phyloP scores from a whole-genome alignment of 306 rosid species.

The Alnus glutinosa region DNA sequence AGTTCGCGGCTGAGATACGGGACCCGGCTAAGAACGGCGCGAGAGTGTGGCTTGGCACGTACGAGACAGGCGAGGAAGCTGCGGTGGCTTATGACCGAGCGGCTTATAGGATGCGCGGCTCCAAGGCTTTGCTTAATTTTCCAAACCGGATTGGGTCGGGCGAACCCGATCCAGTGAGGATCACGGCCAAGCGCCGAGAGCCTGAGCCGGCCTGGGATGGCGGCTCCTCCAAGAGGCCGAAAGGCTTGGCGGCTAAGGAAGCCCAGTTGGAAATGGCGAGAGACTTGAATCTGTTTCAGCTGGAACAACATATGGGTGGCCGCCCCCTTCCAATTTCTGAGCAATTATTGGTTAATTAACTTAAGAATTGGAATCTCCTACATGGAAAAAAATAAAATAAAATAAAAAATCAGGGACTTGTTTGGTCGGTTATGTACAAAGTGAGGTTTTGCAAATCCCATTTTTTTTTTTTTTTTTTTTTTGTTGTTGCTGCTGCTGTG shows the following conservation, averaged over 20 bases:
- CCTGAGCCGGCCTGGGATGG: background rate
- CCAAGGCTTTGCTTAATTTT: slow-evolving; percentile 62
- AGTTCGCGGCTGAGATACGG: slow-evolving; percentile 59
- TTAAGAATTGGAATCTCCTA: background rate
- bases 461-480: too few relatives aligned
- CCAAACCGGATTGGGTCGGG: slow-evolving; percentile 52
- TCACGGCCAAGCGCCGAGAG: slow-evolving; percentile 45
- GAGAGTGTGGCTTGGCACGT: slow-evolving; percentile 64
- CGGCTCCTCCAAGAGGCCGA: slow-evolving; percentile 30
- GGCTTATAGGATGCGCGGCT: slow-evolving; percentile 52
- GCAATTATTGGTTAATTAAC: slow-evolving; percentile 23
- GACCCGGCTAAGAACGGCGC: slow-evolving; percentile 59
- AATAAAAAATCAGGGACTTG: too few relatives aligned
- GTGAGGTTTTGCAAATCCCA: too few relatives aligned
- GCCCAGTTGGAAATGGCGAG: slow-evolving; percentile 3
- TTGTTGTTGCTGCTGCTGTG: too few relatives aligned
- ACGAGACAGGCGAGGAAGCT: slow-evolving; percentile 63
- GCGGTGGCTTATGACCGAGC: slow-evolving; percentile 66
- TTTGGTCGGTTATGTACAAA: too few relatives aligned
- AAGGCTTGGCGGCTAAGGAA: slow-evolving; percentile 14
- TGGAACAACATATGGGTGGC: background rate
- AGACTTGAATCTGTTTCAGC: slow-evolving; percentile 13
- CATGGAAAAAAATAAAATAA: too few relatives aligned
- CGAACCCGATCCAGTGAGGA: slow-evolving; percentile 50
- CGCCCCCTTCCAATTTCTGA: slow-evolving; percentile 24